phyloP scores from a whole-genome alignment of 202 grass and related monocot species.

The Panicum hallii region DNA sequence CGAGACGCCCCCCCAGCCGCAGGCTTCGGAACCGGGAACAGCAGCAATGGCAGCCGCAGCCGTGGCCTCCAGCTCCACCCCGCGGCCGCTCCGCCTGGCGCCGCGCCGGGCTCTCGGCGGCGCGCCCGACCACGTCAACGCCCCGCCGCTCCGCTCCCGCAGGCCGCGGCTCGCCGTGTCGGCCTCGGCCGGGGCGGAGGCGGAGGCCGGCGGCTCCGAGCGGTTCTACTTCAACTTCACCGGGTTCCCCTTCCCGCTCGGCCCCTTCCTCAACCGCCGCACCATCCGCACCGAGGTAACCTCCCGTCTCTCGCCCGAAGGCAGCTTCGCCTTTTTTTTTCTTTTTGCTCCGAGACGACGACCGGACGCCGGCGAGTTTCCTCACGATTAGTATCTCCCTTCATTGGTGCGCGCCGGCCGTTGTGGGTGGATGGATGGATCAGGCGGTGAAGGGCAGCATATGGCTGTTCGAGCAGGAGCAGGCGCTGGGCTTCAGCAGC shows the following conservation, averaged over 20 bases:
- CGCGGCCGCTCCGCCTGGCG: slow-evolving; percentile 38
- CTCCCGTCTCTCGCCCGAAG: neutral
- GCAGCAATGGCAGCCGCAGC: slow-evolving; percentile 39
- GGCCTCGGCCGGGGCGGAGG: slow-evolving; percentile 31
- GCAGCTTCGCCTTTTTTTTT: neutral
- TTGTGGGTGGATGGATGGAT: neutral
- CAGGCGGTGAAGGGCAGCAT: slow-evolving; percentile 80
- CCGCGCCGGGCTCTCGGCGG: neutral
- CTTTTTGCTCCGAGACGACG: neutral
- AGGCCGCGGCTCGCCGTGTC: slow-evolving; percentile 53
- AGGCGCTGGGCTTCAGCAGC: slow-evolving; percentile 98
- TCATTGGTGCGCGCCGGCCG: neutral
- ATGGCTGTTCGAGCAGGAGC: slow-evolving; percentile 99
- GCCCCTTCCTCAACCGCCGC: slow-evolving; percentile 89
- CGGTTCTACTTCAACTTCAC: slow-evolving; percentile 95
- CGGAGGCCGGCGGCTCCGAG: slow-evolving; percentile 20
- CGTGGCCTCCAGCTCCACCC: slow-evolving; percentile 41
- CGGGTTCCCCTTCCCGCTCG: slow-evolving; percentile 96
- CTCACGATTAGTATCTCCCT: neutral
- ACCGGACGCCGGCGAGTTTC: neutral
- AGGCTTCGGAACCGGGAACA: neutral
- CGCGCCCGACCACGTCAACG: neutral
- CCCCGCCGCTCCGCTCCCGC: neutral
- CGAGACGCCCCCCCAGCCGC: slow-evolving; percentile 14
- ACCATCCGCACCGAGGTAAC: slow-evolving; percentile 86